These are phyloP conservation scores for Thielaviopsis populi DNA, from an alignment of 2,329 filamentous ascomycete genomes.

Conservation along the genomic window DNA sequence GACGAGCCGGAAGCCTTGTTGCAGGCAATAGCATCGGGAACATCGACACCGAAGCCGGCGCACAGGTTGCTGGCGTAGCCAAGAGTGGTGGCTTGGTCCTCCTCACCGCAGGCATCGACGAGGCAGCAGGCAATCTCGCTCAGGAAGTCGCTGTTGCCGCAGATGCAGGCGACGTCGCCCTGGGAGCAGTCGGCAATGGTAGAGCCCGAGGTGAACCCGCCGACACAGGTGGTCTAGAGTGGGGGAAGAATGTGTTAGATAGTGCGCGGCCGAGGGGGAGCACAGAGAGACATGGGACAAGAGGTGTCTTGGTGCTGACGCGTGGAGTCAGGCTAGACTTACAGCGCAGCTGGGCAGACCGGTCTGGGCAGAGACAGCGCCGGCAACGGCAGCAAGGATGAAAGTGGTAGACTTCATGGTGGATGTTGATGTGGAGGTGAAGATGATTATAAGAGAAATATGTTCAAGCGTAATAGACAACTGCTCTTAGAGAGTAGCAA, in stretches of 20 bases:
- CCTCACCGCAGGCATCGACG: slow-evolving; percentile 23
- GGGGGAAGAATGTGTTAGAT: not conserved
- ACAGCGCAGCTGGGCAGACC: slow-evolving; percentile 28
- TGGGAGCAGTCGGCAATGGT: slow-evolving; percentile 27
- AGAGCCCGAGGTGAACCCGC: slow-evolving; percentile 23
- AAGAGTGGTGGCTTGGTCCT: slow-evolving; percentile 25
- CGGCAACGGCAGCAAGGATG: slow-evolving; percentile 22
- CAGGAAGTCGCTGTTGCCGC: slow-evolving; percentile 28
- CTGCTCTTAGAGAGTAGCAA: slow-evolving; percentile 1
- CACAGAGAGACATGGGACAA: not conserved
- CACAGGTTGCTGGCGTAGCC: slow-evolving; percentile 28
- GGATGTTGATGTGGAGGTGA: slow-evolving; percentile 3
- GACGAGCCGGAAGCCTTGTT: slow-evolving; percentile 17
- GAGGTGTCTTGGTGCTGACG: not conserved
- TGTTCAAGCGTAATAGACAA: not conserved
- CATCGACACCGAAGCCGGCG: slow-evolving; percentile 24
- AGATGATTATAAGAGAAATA: not conserved
- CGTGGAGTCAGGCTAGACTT: slow-evolving; percentile 19
- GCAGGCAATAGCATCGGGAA: slow-evolving; percentile 28
- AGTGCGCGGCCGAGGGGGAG: not conserved
- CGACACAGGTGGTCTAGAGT: slow-evolving; percentile 24
- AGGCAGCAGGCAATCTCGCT: slow-evolving; percentile 30
- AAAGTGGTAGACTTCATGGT: slow-evolving; percentile 27
- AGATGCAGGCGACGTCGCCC: slow-evolving; percentile 29
- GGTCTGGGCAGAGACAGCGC: slow-evolving; percentile 25